Conservation (phyloP, 1,139 yeast species). For the Lodderomyces beijingensis region DNA sequence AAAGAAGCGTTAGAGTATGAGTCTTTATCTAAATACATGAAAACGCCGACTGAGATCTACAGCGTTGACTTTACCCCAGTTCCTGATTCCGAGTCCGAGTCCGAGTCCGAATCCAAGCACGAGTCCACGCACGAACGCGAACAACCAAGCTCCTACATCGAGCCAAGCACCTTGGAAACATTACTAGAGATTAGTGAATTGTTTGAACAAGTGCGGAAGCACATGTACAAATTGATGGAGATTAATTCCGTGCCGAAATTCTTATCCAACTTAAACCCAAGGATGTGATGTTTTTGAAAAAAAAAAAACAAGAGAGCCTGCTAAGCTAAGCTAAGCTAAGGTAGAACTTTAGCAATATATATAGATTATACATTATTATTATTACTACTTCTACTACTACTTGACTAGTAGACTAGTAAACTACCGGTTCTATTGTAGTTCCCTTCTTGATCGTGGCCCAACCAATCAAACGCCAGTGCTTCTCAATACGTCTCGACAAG, state of each 20-base stretch:
- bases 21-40: slow-evolving; percentile 6
- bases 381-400: too few species aligned
- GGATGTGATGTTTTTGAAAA: too few species aligned
- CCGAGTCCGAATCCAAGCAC: background rate
- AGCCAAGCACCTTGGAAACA: background rate
- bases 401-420: too few species aligned
- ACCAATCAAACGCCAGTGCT: slow-evolving; percentile 99
- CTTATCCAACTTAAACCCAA: slow-evolving; percentile 24
- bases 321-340: too few species aligned
- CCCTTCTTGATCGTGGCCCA: slow-evolving; percentile 99
- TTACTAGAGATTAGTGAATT: slow-evolving; percentile 1
- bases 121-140: background rate
- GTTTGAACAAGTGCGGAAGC: slow-evolving; percentile 14
- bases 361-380: too few species aligned
- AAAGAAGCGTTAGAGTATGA: background rate
- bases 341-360: too few species aligned
- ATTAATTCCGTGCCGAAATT: slow-evolving; percentile 74
- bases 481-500: slow-evolving; percentile 96
- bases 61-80: background rate
- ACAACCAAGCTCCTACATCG: background rate
- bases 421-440: slow-evolving; percentile 71
- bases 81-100: background rate
- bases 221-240: slow-evolving; percentile 60
- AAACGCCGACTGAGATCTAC: slow-evolving; percentile 9
- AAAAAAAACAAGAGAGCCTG: too few species aligned